These are phyloP conservation scores for Tillandsia fasciculata DNA, from an alignment of 176 grass and related monocot species.

Conservation along the genomic window DNA sequence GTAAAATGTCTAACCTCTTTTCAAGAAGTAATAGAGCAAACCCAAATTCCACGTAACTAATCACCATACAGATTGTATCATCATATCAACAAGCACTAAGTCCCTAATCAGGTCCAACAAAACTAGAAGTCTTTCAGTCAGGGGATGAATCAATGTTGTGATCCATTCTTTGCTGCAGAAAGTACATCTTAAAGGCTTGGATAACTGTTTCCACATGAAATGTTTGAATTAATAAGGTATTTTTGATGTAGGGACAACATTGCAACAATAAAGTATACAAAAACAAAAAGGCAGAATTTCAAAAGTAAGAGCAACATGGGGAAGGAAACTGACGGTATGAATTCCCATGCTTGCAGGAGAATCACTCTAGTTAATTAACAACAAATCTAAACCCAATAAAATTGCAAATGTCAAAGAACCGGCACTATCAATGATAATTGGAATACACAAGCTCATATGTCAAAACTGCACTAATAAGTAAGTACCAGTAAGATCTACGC, in stretches of 20 bases:
- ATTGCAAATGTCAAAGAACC: not conserved
- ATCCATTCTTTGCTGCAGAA: not conserved
- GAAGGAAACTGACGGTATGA: not conserved
- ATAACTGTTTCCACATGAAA: not conserved
- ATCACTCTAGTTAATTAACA: not conserved
- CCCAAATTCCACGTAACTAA: no score
- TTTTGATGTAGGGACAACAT: not conserved
- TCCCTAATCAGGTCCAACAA: no score
- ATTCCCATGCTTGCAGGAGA: not conserved
- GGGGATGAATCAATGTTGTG: not conserved
- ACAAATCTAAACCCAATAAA: not conserved
- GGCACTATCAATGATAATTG: not conserved
- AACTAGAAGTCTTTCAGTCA: not conserved
- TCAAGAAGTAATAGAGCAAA: no score
- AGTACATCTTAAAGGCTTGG: not conserved
- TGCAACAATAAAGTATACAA: not conserved
- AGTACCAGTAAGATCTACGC: not conserved
- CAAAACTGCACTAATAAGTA: not conserved
- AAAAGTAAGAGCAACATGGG: not conserved
- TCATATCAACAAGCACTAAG: no score
- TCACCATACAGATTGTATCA: no score
- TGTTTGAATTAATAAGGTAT: not conserved
- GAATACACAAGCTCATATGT: not conserved
- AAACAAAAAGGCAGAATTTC: not conserved
- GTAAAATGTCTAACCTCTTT: no score